A percentile compares a stretch with the other conserved stretches of the same genome.
Evolutionary conservation across 306 rosid species (phyloP).

Genomic region (Carpinus fangiana): DNA sequence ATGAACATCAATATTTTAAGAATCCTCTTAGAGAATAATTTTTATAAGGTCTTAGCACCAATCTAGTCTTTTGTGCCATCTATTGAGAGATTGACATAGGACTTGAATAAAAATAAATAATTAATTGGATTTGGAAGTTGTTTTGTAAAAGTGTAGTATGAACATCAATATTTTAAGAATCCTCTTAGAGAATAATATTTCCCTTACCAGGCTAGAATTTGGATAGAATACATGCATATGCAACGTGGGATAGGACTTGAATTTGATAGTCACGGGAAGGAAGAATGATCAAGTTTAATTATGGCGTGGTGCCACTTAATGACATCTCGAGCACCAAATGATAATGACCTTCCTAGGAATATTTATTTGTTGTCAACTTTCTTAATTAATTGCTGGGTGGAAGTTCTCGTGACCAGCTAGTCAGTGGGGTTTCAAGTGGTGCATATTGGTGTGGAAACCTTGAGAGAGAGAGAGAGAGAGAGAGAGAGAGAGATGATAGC

Average conservation of each 20-base stretch:
- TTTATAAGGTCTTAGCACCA: no score
- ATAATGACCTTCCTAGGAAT: neutral
- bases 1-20: no score
- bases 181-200: no score
- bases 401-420: neutral
- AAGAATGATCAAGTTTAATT: no score
- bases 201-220: neutral
- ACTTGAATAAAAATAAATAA: no score
- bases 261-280: neutral
- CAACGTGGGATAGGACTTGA: neutral
- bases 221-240: neutral
- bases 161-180: no score
- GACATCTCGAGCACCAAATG: neutral
- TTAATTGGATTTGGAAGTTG: no score
- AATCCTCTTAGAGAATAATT: no score
- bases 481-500: neutral
- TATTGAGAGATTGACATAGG: no score
- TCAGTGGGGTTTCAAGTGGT: neutral
- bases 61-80: no score
- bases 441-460: no score
- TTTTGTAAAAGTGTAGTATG: no score
- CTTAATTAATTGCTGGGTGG: neutral
- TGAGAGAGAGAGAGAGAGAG: neutral
- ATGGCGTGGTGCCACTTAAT: neutral
- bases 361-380: neutral